Conservation (phyloP, 805 yeast species). For the Candida oleophila region DNA sequence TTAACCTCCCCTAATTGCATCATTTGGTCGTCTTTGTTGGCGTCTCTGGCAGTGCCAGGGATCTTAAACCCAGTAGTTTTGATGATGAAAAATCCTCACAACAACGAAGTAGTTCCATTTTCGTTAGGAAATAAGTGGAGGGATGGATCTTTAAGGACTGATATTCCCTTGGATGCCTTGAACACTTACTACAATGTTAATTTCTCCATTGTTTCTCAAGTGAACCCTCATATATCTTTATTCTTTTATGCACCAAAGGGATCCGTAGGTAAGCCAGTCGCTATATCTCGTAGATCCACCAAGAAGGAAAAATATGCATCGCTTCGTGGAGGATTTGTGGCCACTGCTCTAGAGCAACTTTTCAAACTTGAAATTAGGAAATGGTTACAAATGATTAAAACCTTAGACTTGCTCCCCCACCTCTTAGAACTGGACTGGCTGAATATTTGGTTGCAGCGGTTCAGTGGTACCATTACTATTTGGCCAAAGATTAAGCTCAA, state of each 20-base stretch:
- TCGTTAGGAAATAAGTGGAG: conserved; percentile 75
- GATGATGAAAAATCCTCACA: conserved; percentile 58
- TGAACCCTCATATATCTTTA: conserved; percentile 75
- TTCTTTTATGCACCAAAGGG: conserved; percentile 80
- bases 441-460: conserved; percentile 68
- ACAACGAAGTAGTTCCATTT: conserved; percentile 53
- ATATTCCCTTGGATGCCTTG: conserved; percentile 70
- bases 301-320: conserved; percentile 31
- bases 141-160: conserved; percentile 78
- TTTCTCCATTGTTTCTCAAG: conserved; percentile 77
- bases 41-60: conserved; percentile 84
- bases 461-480: conserved; percentile 72
- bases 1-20: conserved; percentile 78
- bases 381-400: conserved; percentile 67
- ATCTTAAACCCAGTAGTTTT: conserved; percentile 75
- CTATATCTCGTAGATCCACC: conserved; percentile 46
- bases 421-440: conserved; percentile 79
- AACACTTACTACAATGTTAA: conserved; percentile 75
- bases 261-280: conserved; percentile 76
- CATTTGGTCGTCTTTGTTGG: conserved; percentile 76
- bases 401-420: conserved; percentile 66
- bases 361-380: conserved; percentile 73
- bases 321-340: conserved; percentile 74
- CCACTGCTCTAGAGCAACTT: conserved; percentile 68
- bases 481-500: conserved; percentile 64